Base-by-base conservation (phyloP, 2,329 filamentous ascomycete genomes). In the Leptographium procerum region DNA sequence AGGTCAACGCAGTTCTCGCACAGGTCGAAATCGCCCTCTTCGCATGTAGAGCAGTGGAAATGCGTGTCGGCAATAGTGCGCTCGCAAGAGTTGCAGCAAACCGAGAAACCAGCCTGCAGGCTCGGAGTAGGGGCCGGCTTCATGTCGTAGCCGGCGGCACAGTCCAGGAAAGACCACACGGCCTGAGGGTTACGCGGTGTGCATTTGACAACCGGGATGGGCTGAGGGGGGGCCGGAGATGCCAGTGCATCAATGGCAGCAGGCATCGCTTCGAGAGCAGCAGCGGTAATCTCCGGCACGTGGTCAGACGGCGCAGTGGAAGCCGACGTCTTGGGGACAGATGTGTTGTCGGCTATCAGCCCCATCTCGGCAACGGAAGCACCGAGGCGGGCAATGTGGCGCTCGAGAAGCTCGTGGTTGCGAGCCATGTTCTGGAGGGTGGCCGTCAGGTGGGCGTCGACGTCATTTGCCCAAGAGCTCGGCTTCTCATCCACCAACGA, bases 81-180 rank as follows among this genome's bases (percentile, higher is more conserved):
- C 64, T 90, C 87, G 72, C 94, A 99, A 69, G 83, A 81, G 75
- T 99, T 97, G 82, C 94, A 99, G 77, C 89, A 95, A 51, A 99
- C 91, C 14, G 88, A 88, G 72, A 91, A 96, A 61, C 63, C 54
- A 10, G 48, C 11, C 9, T 24, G 47, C 19, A 34, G 29, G 54
- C 16, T 28, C 7, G 40, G 43, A 10, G 29, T 26, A 4, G n/a
- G 10, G n/a, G 22, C 11, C 33, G 22, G 7, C 22, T 40, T 16
- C 33, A 43, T n/a, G 22, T 50, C 47, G 22, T 14, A 50, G 43
- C 9, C 26, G 36, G 11, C 22, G 26, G 54, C 16, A 16, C 26
- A 28, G 11, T 45, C 31, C n/a, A 52, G n/a, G n/a, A 14, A 19
- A 3, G 29, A 31, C 51, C 51, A 36, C 2, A 43, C 40, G 10